phyloP scores from a whole-genome alignment of 1,284 basidiomycete genomes.

The Hypsizygus ulmarius region DNA sequence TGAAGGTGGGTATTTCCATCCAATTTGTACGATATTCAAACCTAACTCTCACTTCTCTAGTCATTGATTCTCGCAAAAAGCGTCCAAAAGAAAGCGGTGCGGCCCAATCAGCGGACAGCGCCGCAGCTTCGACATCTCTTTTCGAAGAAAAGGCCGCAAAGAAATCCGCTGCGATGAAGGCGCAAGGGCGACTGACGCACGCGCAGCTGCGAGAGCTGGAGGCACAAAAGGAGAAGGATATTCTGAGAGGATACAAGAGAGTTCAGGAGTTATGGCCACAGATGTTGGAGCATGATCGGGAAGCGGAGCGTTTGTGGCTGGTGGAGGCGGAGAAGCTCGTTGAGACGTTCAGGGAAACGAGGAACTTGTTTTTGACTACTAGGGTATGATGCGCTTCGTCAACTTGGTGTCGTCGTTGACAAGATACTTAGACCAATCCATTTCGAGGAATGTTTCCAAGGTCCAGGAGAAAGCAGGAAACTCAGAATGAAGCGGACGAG shows the following conservation, averaged over 20 bases:
- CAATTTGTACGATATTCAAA: background rate
- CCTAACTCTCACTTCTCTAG: conserved; percentile 29
- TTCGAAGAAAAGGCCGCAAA: conserved; percentile 54
- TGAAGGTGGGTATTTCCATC: conserved; percentile 54
- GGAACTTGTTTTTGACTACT: conserved; percentile 77
- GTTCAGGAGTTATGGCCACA: conserved; percentile 39
- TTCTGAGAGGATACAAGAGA: conserved; percentile 46
- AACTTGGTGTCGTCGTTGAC: background rate
- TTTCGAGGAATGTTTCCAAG: conserved; percentile 70
- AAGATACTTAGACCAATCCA: conserved; percentile 36
- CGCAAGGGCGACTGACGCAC: conserved; percentile 46
- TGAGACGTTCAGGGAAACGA: conserved; percentile 86
- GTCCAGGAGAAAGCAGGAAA: conserved; percentile 37
- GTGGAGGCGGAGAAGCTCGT: conserved; percentile 82
- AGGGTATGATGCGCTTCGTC: conserved; percentile 45
- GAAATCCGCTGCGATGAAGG: conserved; percentile 31
- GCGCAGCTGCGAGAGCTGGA: conserved; percentile 60
- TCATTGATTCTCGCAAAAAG: conserved; percentile 66
- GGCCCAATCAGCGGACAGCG: conserved; percentile 6
- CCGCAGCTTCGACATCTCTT: conserved; percentile 40
- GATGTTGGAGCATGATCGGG: conserved; percentile 32
- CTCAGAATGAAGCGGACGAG: conserved; percentile 60
- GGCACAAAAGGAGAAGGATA: conserved; percentile 60
- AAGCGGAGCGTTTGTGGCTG: conserved; percentile 69
- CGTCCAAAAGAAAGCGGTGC: conserved; percentile 31